phyloP scores from a whole-genome alignment of 2,329 filamentous ascomycete genomes.

The Penicillium sp. region DNA sequence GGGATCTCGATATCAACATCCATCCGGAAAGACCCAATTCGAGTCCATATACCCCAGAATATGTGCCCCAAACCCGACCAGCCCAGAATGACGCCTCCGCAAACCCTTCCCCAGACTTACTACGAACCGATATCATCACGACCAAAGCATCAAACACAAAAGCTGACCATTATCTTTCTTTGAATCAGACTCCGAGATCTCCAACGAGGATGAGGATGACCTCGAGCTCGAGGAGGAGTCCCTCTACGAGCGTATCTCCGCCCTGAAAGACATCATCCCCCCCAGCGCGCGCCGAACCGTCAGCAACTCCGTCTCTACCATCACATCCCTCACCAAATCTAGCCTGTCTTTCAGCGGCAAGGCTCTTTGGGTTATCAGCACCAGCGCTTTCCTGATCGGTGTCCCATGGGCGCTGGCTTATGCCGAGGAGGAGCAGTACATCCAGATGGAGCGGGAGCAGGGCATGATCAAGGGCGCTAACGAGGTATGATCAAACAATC shows the following conservation, averaged over 20 bases:
- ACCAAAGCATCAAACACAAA: constrained; percentile 9
- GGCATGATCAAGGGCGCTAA: constrained; percentile 90
- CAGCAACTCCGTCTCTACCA: constrained; percentile 56
- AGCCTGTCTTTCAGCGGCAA: constrained; percentile 72
- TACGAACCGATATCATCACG: constrained; percentile 2
- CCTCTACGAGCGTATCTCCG: constrained; percentile 69
- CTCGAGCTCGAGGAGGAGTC: constrained; percentile 61
- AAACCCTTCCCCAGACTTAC: neutral
- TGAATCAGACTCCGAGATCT: constrained; percentile 75
- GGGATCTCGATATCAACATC: neutral
- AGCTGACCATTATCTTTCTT: constrained; percentile 8
- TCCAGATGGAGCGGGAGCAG: constrained; percentile 98
- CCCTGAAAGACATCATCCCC: constrained; percentile 75
- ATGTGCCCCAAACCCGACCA: neutral
- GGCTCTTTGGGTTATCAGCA: constrained; percentile 87
- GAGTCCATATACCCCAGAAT: neutral
- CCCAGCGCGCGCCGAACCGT: constrained; percentile 71
- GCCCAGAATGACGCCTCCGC: neutral
- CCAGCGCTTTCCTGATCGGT: constrained; percentile 83
- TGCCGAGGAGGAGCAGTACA: constrained; percentile 92
- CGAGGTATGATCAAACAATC: constrained; percentile 60
- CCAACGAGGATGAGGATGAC: constrained; percentile 70
- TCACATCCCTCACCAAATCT: constrained; percentile 49
- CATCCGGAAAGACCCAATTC: neutral
- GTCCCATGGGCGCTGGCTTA: constrained; percentile 93